Evolutionary conservation across 2,329 filamentous ascomycete species (phyloP), one percentile per base, ranked within the genome.

Genomic region (Paecilomyces sp.): DNA sequence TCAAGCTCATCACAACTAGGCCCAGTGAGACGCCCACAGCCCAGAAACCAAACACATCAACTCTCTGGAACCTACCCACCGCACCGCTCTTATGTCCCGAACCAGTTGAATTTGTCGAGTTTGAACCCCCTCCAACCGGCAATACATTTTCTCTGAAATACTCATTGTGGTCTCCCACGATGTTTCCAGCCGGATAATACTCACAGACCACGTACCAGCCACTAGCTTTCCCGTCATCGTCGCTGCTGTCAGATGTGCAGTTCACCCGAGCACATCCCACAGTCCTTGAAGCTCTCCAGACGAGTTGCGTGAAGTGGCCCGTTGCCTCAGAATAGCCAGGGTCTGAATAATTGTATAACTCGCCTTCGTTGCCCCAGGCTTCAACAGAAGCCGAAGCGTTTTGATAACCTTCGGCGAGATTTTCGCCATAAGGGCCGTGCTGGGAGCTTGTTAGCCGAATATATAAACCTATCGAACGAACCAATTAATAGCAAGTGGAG

Each of bases 301-400:
- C 87, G 6, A 91, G 72, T 76, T 90, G 88, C 1, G 88, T 88
- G 66, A 91, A 91, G 70, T 90, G 87, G 0, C 88, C 88, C 18
- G 88, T 89, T 34, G 75, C 70, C 64, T 85, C 77, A 8, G 68
- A 76, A 67, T 88, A 91, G 0, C 80, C 81, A 0, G 81, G 82
- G 0, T 80, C 69, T 1, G 68, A 63, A 70, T 83, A 92, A 65
- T 88, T 73, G 69, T 90, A 92, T 5, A 77, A 60, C 0, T 71
- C 66, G 11, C 83, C 71, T 73, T 90, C 86, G 63, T 80, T 65
- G 18, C 84, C 89, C 88, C 89, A 92, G 1, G 81, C 83, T 53
- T 84, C 81, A n/a, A 92, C 78, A 56, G 83, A 80, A 3, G 79
- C 76, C 0, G 81, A 81, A 1, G 81, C 82, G 67, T 88, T 85